These are phyloP conservation scores for Trametes maxima DNA, from an alignment of 768 basidiomycete species.

Conservation along the genomic window DNA sequence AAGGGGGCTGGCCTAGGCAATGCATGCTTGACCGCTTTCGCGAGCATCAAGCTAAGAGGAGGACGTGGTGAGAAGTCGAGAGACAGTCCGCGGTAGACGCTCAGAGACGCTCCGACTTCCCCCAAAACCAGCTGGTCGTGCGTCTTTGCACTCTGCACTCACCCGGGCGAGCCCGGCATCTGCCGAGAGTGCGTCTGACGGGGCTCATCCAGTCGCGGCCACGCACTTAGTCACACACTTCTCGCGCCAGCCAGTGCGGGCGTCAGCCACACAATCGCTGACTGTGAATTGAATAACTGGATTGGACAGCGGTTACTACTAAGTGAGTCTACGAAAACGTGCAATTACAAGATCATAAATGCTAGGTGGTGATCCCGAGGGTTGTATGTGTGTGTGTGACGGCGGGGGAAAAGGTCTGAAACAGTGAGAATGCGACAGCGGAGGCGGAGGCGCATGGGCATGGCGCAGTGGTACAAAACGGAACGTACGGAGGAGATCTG, in stretches of 20 bases:
- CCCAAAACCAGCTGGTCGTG: no score
- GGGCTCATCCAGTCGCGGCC: slow-evolving; percentile 17
- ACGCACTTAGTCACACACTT: slow-evolving; percentile 5
- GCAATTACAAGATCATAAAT: slow-evolving; percentile 13
- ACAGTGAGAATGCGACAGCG: slow-evolving; percentile 9
- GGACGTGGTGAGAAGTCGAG: slow-evolving; percentile 13
- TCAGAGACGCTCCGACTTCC: background rate
- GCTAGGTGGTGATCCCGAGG: slow-evolving; percentile 1
- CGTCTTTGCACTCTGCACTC: background rate
- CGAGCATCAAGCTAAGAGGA: slow-evolving; percentile 37
- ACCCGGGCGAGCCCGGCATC: slow-evolving; percentile 1
- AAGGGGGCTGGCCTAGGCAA: slow-evolving; percentile 40
- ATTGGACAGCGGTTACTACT: slow-evolving; percentile 1
- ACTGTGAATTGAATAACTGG: background rate
- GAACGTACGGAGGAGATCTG: slow-evolving; percentile 4
- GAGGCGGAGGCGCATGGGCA: slow-evolving; percentile 10
- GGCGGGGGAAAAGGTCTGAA: background rate
- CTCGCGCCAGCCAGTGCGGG: background rate
- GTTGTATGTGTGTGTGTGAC: background rate
- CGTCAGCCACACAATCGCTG: background rate
- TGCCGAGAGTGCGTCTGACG: background rate
- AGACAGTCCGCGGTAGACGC: background rate
- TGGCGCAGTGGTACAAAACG: slow-evolving; percentile 20
- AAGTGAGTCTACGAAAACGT: slow-evolving; percentile 7
- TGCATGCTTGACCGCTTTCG: slow-evolving; percentile 42